Evolutionary conservation across 2,329 filamentous ascomycete species (phyloP).

Genomic region (Xylogone sp.): DNA sequence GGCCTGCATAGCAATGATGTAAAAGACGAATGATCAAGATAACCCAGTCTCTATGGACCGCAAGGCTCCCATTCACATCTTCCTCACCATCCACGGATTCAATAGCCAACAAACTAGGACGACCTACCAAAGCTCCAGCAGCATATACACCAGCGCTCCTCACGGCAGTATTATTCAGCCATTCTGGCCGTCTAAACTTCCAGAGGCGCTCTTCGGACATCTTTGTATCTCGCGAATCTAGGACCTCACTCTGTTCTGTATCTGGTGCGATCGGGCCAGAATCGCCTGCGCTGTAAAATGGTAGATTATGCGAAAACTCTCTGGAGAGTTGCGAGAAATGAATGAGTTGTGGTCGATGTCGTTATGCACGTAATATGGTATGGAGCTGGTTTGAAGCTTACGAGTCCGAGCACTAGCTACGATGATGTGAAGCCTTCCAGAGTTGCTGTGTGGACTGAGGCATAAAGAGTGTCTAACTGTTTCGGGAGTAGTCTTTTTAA

Average conservation of each 20-base stretch:
- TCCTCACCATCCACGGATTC: too few species aligned
- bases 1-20: not conserved
- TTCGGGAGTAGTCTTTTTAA: too few species aligned
- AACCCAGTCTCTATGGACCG: too few species aligned
- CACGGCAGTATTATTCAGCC: slow-evolving; percentile 61
- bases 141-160: slow-evolving; percentile 61
- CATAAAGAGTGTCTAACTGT: too few species aligned
- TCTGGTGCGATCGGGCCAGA: not conserved
- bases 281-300: too few species aligned
- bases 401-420: not conserved
- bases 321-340: too few species aligned
- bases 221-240: slow-evolving; percentile 1
- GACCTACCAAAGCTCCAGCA: slow-evolving; percentile 58
- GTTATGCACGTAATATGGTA: too few species aligned
- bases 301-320: too few species aligned
- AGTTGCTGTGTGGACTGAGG: too few species aligned
- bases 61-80: too few species aligned
- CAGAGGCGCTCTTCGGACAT: slow-evolving; percentile 65
- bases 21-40: not conserved
- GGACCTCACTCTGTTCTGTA: not conserved
- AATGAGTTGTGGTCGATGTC: too few species aligned
- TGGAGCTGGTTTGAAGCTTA: not conserved
- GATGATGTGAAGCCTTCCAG: too few species aligned
- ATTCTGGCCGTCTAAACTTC: slow-evolving; percentile 64
- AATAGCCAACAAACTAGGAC: not conserved